phyloP scores from a whole-genome alignment of 495 filamentous ascomycete genomes.

The Peziza echinospora region DNA sequence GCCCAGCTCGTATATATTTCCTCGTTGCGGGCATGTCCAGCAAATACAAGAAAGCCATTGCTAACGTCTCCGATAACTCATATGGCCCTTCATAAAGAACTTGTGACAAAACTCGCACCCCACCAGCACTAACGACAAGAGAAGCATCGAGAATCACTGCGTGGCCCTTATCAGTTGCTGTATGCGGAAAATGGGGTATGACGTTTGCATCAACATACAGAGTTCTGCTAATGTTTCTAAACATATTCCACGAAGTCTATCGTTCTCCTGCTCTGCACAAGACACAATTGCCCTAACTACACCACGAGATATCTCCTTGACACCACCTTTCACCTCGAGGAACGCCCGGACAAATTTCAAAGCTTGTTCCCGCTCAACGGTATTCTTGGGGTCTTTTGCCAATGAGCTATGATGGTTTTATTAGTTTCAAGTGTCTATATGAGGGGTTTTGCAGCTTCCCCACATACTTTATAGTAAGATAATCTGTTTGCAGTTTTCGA shows the following conservation, averaged over 20 bases:
- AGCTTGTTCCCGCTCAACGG: slow-evolving; percentile 89
- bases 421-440: no score
- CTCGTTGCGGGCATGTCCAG: slow-evolving; percentile 65
- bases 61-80: slow-evolving; percentile 68
- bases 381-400: slow-evolving; percentile 84
- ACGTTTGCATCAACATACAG: slow-evolving; percentile 4
- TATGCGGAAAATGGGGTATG: not conserved
- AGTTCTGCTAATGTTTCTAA: slow-evolving; percentile 85
- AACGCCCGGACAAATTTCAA: slow-evolving; percentile 92
- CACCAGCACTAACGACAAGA: slow-evolving; percentile 57
- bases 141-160: slow-evolving; percentile 55
- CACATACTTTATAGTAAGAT: slow-evolving; percentile 54
- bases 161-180: not conserved
- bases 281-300: slow-evolving; percentile 74
- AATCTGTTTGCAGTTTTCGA: slow-evolving; percentile 68
- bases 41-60: slow-evolving; percentile 65
- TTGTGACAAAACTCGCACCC: slow-evolving; percentile 60
- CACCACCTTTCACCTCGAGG: slow-evolving; percentile 83
- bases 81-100: slow-evolving; percentile 78
- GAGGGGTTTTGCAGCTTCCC: not conserved
- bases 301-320: slow-evolving; percentile 64
- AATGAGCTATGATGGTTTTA: slow-evolving; percentile 36
- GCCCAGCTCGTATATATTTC: slow-evolving; percentile 57
- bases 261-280: slow-evolving; percentile 57
- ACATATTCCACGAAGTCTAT: slow-evolving; percentile 70